A percentile compares a stretch with the other conserved stretches of the same genome.
phyloP scores from a whole-genome alignment of 129 eudicot genomes.

The Lactuca saligna region DNA sequence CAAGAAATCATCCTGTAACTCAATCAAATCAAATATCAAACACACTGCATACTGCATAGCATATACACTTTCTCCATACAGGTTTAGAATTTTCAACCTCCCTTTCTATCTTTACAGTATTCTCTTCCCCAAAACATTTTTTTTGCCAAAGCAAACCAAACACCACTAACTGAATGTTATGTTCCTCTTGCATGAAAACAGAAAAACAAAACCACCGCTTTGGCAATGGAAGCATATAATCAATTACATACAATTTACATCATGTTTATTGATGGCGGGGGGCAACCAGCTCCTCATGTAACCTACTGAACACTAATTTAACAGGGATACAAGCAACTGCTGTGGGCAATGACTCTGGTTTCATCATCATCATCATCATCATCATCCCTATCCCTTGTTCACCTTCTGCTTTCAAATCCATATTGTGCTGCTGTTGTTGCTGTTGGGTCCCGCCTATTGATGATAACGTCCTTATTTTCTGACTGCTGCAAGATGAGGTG shows the following conservation, averaged over 20 bases:
- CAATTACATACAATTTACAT: constrained; percentile 52
- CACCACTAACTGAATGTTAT: constrained; percentile 4
- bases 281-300: constrained; percentile 75
- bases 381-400: constrained; percentile 27
- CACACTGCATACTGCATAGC: constrained; percentile 28
- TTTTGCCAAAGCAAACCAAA: neutral
- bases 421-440: constrained; percentile 22
- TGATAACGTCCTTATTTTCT: constrained; percentile 70
- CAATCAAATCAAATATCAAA: constrained; percentile 22
- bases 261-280: constrained; percentile 59
- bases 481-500: constrained; percentile 45
- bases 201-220: constrained; percentile 3
- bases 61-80: neutral
- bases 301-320: constrained; percentile 89
- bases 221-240: constrained; percentile 23
- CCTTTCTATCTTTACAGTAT: constrained; percentile 13
- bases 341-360: constrained; percentile 51
- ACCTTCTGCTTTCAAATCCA: constrained; percentile 30
- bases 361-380: constrained; percentile 27
- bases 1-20: constrained; percentile 86
- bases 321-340: constrained; percentile 92
- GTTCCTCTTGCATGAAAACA: neutral
- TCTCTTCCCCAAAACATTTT: constrained; percentile 16
- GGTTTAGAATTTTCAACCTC: neutral
- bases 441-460: constrained; percentile 60